phyloP scores from a whole-genome alignment of 2,329 filamentous ascomycete genomes.

The Fusarium torreyae region DNA sequence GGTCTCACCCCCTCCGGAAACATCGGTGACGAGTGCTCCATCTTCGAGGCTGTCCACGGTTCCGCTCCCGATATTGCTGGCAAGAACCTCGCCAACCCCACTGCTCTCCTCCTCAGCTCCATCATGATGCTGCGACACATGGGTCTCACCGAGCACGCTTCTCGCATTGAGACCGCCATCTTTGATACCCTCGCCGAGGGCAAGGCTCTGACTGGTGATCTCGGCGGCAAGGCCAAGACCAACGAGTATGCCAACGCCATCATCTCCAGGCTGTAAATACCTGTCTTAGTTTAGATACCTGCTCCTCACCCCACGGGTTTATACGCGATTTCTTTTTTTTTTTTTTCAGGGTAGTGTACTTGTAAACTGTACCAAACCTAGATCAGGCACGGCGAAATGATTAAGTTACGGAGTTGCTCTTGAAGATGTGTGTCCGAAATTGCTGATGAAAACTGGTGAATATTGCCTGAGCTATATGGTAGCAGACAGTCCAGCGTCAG shows the following conservation, averaged over 20 bases:
- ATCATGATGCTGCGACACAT: constrained; percentile 99
- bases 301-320: constrained; percentile 36
- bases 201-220: constrained; percentile 94
- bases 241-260: constrained; percentile 94
- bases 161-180: constrained; percentile 92
- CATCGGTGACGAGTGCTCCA: constrained; percentile 99
- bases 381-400: constrained; percentile 52
- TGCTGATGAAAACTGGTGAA: constrained; percentile 30
- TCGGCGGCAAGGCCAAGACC: constrained; percentile 97
- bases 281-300: constrained; percentile 48
- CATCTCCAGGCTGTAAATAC: constrained; percentile 75
- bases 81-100: constrained; percentile 97
- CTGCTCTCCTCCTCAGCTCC: constrained; percentile 92
- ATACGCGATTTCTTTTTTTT: constrained; percentile 44
- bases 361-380: constrained; percentile 53
- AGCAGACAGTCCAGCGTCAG: constrained; percentile 20
- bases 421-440: constrained; percentile 21
- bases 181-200: constrained; percentile 97
- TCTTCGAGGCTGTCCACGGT: constrained; percentile 99
- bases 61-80: constrained; percentile 97
- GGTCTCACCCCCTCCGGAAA: constrained; percentile 98
- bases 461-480: constrained; percentile 21
- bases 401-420: constrained; percentile 47
- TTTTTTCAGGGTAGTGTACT: constrained; percentile 48
- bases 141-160: constrained; percentile 87